phyloP scores from a whole-genome alignment of 345 rosid genomes.

The Draba incana region DNA sequence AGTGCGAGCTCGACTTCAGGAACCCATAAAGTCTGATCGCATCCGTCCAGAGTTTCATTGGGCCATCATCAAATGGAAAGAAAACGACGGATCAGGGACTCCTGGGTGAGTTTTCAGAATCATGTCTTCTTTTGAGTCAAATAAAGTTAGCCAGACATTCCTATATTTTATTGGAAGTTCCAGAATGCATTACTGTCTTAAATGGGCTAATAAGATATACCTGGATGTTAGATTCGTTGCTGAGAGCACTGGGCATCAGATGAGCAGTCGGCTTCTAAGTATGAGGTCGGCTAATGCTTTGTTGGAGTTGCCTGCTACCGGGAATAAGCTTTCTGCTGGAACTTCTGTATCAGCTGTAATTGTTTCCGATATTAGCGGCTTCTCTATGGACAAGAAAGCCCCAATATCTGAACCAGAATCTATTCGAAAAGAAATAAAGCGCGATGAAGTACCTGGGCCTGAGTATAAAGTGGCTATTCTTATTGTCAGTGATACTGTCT shows the following conservation, averaged over 20 bases:
- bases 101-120: constrained; percentile 62
- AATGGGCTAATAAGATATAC: constrained; percentile 19
- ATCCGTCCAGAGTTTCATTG: constrained; percentile 73
- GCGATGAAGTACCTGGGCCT: constrained; percentile 35
- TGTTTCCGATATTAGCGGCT: constrained; percentile 59
- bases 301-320: constrained; percentile 80
- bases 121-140: constrained; percentile 18
- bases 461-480: constrained; percentile 73
- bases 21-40: constrained; percentile 68
- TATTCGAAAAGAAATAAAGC: constrained; percentile 42
- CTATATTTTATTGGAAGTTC: constrained; percentile 12
- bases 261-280: constrained; percentile 89
- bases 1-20: constrained; percentile 71
- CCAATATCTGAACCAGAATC: constrained; percentile 44
- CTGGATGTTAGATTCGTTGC: constrained; percentile 74
- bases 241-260: constrained; percentile 90
- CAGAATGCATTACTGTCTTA: constrained; percentile 13
- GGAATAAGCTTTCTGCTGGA: constrained; percentile 66
- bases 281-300: constrained; percentile 93
- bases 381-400: constrained; percentile 32
- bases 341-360: constrained; percentile 70
- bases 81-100: constrained; percentile 82
- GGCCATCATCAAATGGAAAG: constrained; percentile 71
- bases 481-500: constrained; percentile 92
- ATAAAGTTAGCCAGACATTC: constrained; percentile 5